phyloP scores from a whole-genome alignment of 2,329 filamentous ascomycete genomes.

The Nemania sp. region DNA sequence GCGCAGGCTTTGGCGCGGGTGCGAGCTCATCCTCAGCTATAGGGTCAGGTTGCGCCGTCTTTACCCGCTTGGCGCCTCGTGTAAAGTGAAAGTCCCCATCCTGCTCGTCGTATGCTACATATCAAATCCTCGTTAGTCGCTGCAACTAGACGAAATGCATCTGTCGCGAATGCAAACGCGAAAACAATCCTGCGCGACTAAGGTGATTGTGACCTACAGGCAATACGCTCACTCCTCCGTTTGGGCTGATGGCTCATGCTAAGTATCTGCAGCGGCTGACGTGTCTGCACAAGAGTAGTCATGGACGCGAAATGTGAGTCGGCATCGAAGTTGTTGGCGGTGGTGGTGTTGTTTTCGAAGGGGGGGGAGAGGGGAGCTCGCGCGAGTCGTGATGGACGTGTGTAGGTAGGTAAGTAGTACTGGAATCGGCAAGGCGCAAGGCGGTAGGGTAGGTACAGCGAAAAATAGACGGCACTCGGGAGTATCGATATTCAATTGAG shows the following conservation, averaged over 20 bases:
- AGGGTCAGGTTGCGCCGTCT: constrained; percentile 63
- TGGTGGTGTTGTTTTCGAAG: constrained; percentile 10
- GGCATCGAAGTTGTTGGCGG: constrained; percentile 42
- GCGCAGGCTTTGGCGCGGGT: constrained; percentile 46
- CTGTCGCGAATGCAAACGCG: background rate
- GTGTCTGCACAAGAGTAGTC: constrained; percentile 75
- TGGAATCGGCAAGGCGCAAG: background rate
- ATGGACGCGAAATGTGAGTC: constrained; percentile 66
- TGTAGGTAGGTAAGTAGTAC: no score
- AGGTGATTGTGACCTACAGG: constrained; percentile 61
- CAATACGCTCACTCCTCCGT: constrained; percentile 73
- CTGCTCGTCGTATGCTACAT: constrained; percentile 73
- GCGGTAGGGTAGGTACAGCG: constrained; percentile 29
- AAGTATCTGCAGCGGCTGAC: constrained; percentile 73
- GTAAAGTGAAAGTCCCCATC: constrained; percentile 83
- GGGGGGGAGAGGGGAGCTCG: constrained; percentile 27
- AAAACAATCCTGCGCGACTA: background rate
- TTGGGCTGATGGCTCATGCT: constrained; percentile 75
- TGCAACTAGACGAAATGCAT: constrained; percentile 21
- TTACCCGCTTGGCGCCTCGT: constrained; percentile 73
- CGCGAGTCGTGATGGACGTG: constrained; percentile 37
- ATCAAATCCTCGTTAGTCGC: constrained; percentile 35
- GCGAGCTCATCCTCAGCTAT: constrained; percentile 57
- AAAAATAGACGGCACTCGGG: background rate
- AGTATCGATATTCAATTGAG: constrained; percentile 34